Percentiles rank a stretch among this genome's conserved stretches.
phyloP scores from a whole-genome alignment of 2,329 filamentous ascomycete species.

The Diaporthe eres region DNA sequence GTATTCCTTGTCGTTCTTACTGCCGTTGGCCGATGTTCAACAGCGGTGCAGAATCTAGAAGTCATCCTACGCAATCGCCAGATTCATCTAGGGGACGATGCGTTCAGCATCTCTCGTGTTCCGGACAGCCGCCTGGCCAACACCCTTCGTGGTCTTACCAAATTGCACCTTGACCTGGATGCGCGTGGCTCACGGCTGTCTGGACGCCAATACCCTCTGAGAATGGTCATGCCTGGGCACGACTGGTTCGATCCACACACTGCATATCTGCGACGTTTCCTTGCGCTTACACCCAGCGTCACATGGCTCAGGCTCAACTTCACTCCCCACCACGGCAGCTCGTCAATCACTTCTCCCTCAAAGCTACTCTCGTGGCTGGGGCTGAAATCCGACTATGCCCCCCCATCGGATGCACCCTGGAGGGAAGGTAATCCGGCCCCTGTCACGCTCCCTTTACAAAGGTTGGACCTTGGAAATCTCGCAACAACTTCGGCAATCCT shows the following conservation, averaged over 20 bases:
- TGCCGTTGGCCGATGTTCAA: conserved; percentile 58
- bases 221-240: background rate
- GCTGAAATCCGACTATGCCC: conserved; percentile 35
- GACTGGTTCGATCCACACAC: conserved; percentile 39
- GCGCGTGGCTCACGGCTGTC: background rate
- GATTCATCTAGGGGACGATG: conserved; percentile 53
- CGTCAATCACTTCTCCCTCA: conserved; percentile 37
- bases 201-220: too few species aligned
- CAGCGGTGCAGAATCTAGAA: conserved; percentile 60
- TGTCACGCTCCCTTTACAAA: conserved; percentile 25
- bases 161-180: conserved; percentile 56
- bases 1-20: conserved; percentile 58
- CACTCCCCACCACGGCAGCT: conserved; percentile 20
- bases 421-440: conserved; percentile 34
- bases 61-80: conserved; percentile 56
- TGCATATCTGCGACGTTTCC: conserved; percentile 53
- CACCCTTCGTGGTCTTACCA: conserved; percentile 61
- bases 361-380: conserved; percentile 58
- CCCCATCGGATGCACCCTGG: background rate
- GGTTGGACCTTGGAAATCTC: conserved; percentile 30
- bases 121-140: conserved; percentile 54
- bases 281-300: conserved; percentile 58
- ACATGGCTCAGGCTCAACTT: conserved; percentile 69
- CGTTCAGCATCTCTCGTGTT: conserved; percentile 62
- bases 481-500: background rate